Conservation (phyloP, 371 early-diverging fungal species). For the Haplosporangium sp. region DNA sequence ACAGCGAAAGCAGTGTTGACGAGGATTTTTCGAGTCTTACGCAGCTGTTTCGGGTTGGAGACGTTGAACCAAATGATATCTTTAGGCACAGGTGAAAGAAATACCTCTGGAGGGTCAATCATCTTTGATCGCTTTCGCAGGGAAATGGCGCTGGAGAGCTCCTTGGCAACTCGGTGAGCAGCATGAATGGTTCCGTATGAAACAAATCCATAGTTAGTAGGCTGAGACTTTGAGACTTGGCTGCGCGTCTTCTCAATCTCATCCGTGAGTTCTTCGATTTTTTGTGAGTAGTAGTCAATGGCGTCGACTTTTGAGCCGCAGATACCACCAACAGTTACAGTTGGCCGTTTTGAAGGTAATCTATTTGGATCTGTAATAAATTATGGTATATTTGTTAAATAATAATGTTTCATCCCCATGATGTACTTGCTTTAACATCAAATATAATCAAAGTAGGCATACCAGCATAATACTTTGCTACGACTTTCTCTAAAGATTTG, state of each 20-base stretch:
- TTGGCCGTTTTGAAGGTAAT: constrained; percentile 64
- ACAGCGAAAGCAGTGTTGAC: constrained; percentile 67
- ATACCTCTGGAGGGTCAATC: constrained; percentile 58
- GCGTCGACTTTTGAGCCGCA: constrained; percentile 80
- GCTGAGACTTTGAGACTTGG: constrained; percentile 61
- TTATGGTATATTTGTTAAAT: too few relatives aligned
- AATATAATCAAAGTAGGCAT: constrained; percentile 20
- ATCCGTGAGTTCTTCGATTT: constrained; percentile 72
- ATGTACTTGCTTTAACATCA: constrained; percentile 5
- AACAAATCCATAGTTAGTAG: constrained; percentile 82
- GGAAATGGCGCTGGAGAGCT: constrained; percentile 50
- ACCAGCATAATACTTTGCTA: constrained; percentile 73
- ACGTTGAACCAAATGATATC: constrained; percentile 88
- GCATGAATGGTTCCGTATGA: constrained; percentile 71
- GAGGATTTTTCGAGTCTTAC: constrained; percentile 67
- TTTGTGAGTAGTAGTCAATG: constrained; percentile 77
- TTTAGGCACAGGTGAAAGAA: constrained; percentile 77
- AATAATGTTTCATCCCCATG: too few relatives aligned
- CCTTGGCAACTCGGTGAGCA: constrained; percentile 72
- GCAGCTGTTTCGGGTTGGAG: constrained; percentile 67
- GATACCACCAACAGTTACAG: constrained; percentile 57
- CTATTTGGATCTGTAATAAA: constrained; percentile 61
- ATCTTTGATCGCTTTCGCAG: constrained; percentile 44
- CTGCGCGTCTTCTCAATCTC: constrained; percentile 71
- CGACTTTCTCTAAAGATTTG: constrained; percentile 70